Percentiles rank a stretch among this genome's conserved stretches.
Conservation (phyloP, 1,284 basidiomycete species). For the Pascua guehoae region DNA sequence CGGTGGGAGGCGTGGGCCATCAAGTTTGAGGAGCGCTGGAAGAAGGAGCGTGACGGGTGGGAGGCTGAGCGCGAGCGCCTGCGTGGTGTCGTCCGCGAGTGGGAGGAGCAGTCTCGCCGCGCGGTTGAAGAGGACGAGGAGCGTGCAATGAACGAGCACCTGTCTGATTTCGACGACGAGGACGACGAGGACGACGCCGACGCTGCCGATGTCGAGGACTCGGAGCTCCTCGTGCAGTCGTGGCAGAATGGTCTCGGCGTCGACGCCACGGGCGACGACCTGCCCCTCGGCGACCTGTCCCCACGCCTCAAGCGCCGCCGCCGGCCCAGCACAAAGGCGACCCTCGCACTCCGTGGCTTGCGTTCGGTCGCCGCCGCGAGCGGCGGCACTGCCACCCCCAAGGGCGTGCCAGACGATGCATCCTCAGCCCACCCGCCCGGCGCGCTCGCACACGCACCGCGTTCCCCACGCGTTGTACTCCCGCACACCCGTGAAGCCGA, state of each 20-base stretch:
- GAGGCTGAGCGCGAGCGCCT: conserved; percentile 72
- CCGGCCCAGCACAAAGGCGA: conserved; percentile 31
- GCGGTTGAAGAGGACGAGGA: conserved; percentile 52
- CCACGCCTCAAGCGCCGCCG: conserved; percentile 24
- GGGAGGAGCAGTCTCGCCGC: conserved; percentile 61
- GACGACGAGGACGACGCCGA: conserved; percentile 30
- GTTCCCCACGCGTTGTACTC: too few species aligned
- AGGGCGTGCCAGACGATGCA: conserved; percentile 4
- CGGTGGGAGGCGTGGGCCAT: conserved; percentile 63
- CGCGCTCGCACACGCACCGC: too few species aligned
- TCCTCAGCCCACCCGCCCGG: too few species aligned
- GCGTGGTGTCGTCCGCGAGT: conserved; percentile 70
- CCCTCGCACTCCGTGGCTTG: conserved; percentile 36
- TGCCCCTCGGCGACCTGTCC: background rate
- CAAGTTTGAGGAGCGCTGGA: conserved; percentile 71
- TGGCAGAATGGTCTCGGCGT: conserved; percentile 9
- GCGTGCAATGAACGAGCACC: conserved; percentile 42
- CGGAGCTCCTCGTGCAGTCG: conserved; percentile 10
- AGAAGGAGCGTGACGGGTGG: conserved; percentile 73
- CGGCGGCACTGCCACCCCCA: conserved; percentile 30
- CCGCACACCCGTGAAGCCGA: too few species aligned
- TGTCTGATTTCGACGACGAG: conserved; percentile 40
- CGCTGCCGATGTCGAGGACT: conserved; percentile 19
- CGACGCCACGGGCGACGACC: conserved; percentile 1
- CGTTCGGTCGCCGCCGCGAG: conserved; percentile 23